A percentile compares a stretch with the other conserved stretches of the same genome.
Conservation (phyloP, 441 rosid species). For the Euphorbia schlechtendalii region DNA sequence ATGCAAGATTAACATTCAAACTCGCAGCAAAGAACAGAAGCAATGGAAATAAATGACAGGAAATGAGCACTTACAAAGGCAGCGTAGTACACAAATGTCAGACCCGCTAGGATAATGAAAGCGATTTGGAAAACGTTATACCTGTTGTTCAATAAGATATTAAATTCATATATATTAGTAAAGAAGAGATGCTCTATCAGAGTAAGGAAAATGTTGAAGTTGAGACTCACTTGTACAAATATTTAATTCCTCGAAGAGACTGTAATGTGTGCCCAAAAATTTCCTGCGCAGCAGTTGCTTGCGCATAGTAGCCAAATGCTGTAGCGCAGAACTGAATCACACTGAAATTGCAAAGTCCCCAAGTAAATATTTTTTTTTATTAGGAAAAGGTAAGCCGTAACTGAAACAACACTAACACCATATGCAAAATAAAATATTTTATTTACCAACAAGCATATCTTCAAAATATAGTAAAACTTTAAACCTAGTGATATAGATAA, state of each 20-base stretch:
- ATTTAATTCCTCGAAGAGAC: slow-evolving; percentile 92
- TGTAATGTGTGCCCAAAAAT: slow-evolving; percentile 96
- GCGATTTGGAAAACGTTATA: slow-evolving; percentile 95
- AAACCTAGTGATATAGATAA: background rate
- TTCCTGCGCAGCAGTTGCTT: slow-evolving; percentile 98
- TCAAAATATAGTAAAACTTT: background rate
- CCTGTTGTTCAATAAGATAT: slow-evolving; percentile 38
- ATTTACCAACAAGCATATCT: background rate
- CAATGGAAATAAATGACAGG: background rate
- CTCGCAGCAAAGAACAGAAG: background rate
- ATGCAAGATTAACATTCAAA: slow-evolving; percentile 7
- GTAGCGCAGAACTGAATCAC: slow-evolving; percentile 97
- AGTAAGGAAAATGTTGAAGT: background rate
- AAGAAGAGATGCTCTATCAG: too few relatives aligned
- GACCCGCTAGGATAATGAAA: slow-evolving; percentile 72
- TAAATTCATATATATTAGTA: too few relatives aligned
- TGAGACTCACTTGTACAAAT: slow-evolving; percentile 81
- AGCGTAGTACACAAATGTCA: slow-evolving; percentile 78
- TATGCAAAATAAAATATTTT: background rate
- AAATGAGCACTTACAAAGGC: slow-evolving; percentile 61
- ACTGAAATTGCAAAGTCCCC: slow-evolving; percentile 40
- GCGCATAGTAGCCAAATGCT: slow-evolving; percentile 98
- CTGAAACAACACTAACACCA: background rate
- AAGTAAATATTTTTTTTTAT: background rate
- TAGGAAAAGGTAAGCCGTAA: background rate